Evolutionary conservation across 2,329 filamentous ascomycete species (phyloP), one percentile per base, ranked within the genome.

Genomic region (Dothistroma septosporum): DNA sequence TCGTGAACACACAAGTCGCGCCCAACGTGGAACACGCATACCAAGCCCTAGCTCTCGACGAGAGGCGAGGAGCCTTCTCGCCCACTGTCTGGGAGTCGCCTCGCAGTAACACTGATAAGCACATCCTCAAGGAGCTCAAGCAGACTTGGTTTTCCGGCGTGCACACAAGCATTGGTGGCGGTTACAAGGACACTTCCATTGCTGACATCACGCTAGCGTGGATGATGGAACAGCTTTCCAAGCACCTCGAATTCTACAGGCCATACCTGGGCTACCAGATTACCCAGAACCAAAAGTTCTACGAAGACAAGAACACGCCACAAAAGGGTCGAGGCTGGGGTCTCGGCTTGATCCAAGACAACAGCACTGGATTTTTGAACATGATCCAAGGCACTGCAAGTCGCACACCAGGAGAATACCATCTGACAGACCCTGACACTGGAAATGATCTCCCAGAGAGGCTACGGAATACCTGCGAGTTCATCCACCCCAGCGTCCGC

Each of bases 111-210:
- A 66, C 67, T 4, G 16, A 71, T 28, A 72, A 74, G n/a, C 74
- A 73, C 59, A 70, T 64, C 24, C 35, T 65, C n/a, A 79, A 77
- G 12, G 66, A 70, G 12, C 68, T 79, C 12, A 70, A 37, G 35
- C 80, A 82, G 65, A 78, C 79, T 4, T 83, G 80, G 81, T 82
- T 83, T 55, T 80, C 80, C 0, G 81, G 81, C 5, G 77, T 76
- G 44, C 81, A 83, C 64, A 74, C 77, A 7, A 79, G 82, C 55
- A 70, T 82, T 1, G 81, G 81, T 2, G 81, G 80, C 19, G 62
- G 64, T 3, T 61, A 65, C 16, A 64, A 58, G 11, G 63, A 64
- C 31, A 62, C 60, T 2, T 61, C 68, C 10, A 60, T 73, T 14
- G 69, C 72, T 9, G 72, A 75, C 28, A 71, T 76, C n/a, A 72